Base-by-base conservation (phyloP, 805 yeast genomes). In the Sungouiozyma ichnusensis region DNA sequence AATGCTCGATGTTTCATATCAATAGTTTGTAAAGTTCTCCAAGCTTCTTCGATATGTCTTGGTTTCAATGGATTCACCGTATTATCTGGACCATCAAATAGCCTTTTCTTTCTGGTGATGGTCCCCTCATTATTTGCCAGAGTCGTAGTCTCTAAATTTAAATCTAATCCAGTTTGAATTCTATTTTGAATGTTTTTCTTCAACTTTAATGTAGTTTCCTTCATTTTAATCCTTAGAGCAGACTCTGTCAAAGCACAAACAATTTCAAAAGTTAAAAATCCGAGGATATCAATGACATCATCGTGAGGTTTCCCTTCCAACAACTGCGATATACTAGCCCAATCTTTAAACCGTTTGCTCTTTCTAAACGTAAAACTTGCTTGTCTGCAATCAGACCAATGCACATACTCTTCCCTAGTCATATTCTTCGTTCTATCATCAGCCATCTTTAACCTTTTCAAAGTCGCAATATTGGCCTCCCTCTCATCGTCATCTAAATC, bases 331-430 rank as follows among this genome's bases (percentile, higher is more conserved):
- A 90, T 76, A 11, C 92, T 94, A 15, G 95, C 90, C 98, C 98
- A 92, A 54, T 92, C 98, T 55, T 90, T 74, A 59, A 92, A 92
- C 55, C 97, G 68, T 59, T 87, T 87, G n/a, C 84, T 83, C 60
- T 92, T 92, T 51, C 97, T 73, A 55, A 87, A 92, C 1, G 98
- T 92, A 60, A 92, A 92, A 45, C 94, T 81, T 1, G 97, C 97
- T 62, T 92, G 98, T 47, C 98, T 76, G 64, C 98, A 92, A 57
- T 92, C 98, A 11, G 95, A 85, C 97, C 97, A 92, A 60, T 92
- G 98, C 15, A 88, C 98, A 55, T 92, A 92, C 58, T 92, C 98
- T 54, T 92, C 96, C 56, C 79, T 82, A 1, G 98, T 92, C 98
- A 92, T 92, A 51, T 81, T 74, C 49, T 71, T 76, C 0, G 98